A percentile compares a stretch with the other conserved stretches of the same genome.
Conservation (phyloP, 2,329 filamentous ascomycete genomes). For the Fusarium nisikadoi region DNA sequence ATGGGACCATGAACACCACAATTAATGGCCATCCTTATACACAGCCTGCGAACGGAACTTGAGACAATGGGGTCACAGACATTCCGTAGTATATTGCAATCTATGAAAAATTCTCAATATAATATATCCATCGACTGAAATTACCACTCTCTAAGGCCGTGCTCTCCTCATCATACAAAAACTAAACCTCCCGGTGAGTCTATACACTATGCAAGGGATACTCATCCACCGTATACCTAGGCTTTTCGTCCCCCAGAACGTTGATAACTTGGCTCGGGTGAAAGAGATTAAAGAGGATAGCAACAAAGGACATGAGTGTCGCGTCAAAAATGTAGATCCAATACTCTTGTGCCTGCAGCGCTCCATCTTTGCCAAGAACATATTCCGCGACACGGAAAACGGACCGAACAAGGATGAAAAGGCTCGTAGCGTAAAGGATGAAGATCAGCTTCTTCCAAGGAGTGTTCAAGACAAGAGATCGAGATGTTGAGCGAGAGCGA, state of each 20-base stretch:
- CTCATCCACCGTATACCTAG: background rate
- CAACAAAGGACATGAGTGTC: constrained; percentile 46
- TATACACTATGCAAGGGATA: background rate
- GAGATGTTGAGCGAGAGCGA: constrained; percentile 12
- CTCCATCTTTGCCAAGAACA: constrained; percentile 47
- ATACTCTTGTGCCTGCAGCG: constrained; percentile 48
- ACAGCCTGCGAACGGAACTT: background rate
- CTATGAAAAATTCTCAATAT: too few relatives aligned
- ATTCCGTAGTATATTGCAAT: background rate
- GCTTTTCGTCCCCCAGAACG: constrained; percentile 8
- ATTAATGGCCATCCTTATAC: background rate
- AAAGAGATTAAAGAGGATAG: constrained; percentile 39
- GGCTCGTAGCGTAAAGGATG: constrained; percentile 39
- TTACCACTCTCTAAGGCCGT: accelerated
- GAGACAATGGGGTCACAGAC: background rate
- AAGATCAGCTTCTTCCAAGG: constrained; percentile 47
- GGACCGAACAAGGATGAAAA: constrained; percentile 54
- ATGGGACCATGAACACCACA: constrained; percentile 13
- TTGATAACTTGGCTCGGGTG: constrained; percentile 38
- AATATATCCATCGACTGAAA: too few relatives aligned
- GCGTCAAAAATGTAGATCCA: constrained; percentile 53
- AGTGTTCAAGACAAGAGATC: constrained; percentile 29
- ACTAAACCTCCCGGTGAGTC: too few relatives aligned
- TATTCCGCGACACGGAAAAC: constrained; percentile 57
- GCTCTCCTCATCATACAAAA: background rate